phyloP scores from a whole-genome alignment of 345 rosid genomes.

The Aquilaria malaccensis region DNA sequence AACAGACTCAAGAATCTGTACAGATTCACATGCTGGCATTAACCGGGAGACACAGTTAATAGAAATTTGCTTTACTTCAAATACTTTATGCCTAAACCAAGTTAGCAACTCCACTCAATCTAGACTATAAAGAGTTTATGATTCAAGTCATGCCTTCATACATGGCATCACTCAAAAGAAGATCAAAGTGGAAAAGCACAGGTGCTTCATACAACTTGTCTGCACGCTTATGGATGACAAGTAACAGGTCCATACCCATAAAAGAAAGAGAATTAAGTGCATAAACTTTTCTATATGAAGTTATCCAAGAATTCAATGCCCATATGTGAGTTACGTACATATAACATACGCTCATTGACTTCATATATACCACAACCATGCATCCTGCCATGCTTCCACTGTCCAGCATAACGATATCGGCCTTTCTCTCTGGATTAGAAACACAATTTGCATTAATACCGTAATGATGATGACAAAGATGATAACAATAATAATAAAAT shows the following conservation, averaged over 20 bases:
- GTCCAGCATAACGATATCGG: constrained; percentile 89
- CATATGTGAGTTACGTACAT: constrained; percentile 41
- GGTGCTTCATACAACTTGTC: background rate
- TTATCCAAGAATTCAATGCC: background rate
- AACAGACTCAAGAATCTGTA: background rate
- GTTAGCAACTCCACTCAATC: no score
- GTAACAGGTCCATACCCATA: background rate
- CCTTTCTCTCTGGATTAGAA: constrained; percentile 71
- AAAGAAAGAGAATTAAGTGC: background rate
- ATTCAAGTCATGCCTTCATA: background rate
- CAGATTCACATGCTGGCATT: no score
- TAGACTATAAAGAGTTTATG: no score
- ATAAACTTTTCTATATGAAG: background rate
- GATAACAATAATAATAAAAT: background rate
- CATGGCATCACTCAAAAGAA: constrained; percentile 4
- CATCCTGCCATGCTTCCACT: constrained; percentile 96
- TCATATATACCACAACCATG: constrained; percentile 93
- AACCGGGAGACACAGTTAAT: no score
- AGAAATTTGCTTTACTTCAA: no score
- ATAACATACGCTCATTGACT: constrained; percentile 57
- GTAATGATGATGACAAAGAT: constrained; percentile 4
- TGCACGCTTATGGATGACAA: background rate
- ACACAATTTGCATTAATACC: constrained; percentile 12
- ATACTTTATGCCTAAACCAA: no score
- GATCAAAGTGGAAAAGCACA: background rate